A percentile compares a stretch with the other conserved stretches of the same genome.
These are phyloP conservation scores for Gynostemma pentaphyllum DNA, from an alignment of 306 rosid species.

Conservation along the genomic window DNA sequence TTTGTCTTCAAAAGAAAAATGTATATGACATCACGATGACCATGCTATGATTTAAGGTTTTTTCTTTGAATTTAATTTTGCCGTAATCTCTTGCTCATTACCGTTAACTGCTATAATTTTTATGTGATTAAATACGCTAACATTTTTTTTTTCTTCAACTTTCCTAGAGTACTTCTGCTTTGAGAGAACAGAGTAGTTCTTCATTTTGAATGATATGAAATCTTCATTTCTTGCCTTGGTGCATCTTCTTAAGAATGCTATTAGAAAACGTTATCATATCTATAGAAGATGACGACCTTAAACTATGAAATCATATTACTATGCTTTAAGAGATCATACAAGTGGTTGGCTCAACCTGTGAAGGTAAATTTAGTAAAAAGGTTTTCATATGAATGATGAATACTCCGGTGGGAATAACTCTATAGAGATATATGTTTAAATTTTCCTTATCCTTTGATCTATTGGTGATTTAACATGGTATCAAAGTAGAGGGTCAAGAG, in stretches of 20 bases:
- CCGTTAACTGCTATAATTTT: not conserved
- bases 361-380: not conserved
- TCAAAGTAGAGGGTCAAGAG: too few relatives aligned
- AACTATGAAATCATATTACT: not conserved
- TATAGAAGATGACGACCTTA: not conserved
- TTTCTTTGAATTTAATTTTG: not conserved
- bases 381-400: not conserved
- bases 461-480: too few relatives aligned
- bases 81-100: not conserved
- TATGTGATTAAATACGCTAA: not conserved
- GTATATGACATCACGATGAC: not conserved
- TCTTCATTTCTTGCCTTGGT: not conserved
- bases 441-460: too few relatives aligned
- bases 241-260: not conserved
- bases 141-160: not conserved
- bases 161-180: not conserved
- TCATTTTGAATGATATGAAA: not conserved
- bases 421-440: too few relatives aligned
- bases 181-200: not conserved
- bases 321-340: not conserved
- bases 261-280: not conserved
- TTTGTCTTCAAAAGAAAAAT: not conserved
- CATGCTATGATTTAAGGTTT: not conserved
- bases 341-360: not conserved
- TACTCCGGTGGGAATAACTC: not conserved